phyloP scores from a whole-genome alignment of 1,284 basidiomycete species.

The Papiliotrema flavescens region DNA sequence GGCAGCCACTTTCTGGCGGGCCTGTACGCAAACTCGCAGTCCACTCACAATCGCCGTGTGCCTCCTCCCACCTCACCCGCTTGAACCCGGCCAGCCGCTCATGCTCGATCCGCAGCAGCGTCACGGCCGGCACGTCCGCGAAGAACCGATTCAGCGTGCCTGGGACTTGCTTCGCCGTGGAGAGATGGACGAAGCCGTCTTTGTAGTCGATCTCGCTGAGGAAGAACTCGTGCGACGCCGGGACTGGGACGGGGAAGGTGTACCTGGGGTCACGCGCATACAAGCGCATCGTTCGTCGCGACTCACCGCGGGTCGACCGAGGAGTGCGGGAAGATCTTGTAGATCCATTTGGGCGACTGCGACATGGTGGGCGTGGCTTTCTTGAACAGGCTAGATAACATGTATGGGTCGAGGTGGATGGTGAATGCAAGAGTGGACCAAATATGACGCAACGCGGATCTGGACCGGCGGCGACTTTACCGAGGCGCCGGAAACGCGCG shows the following conservation, averaged over 20 bases:
- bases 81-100: conserved; percentile 34
- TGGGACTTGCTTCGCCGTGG: conserved; percentile 57
- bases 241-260: conserved; percentile 40
- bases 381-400: background rate
- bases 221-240: conserved; percentile 35
- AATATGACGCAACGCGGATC: no score
- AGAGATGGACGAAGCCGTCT: conserved; percentile 62
- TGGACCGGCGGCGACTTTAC: no score
- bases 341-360: conserved; percentile 35
- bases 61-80: conserved; percentile 34
- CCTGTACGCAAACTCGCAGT: no score
- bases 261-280: conserved; percentile 21
- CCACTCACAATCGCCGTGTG: conserved; percentile 36
- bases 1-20: conserved; percentile 49
- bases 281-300: no score
- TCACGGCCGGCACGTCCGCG: conserved; percentile 48
- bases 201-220: conserved; percentile 35
- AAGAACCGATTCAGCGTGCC: conserved; percentile 60
- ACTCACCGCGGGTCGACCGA: conserved; percentile 40
- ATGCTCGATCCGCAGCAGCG: conserved; percentile 54
- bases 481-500: no score
- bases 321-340: conserved; percentile 45
- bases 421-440: background rate
- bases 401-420: background rate
- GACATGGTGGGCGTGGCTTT: conserved; percentile 17